Evolutionary conservation across 305 asterid species (phyloP).

Genomic region (Fraxinus sp.): DNA sequence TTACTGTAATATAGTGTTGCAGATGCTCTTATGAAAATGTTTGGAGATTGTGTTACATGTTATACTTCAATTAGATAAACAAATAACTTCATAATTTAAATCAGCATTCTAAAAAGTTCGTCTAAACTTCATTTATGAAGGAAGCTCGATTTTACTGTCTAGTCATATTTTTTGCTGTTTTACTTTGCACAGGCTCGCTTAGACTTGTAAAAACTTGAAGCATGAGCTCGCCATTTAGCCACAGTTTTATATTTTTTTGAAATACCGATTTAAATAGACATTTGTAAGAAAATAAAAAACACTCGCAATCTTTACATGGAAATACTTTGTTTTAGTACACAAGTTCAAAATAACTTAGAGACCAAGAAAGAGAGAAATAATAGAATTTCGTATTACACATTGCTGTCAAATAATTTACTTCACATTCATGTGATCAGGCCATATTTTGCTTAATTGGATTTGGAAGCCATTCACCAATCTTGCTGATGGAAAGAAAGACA

Average conservation of each 20-base stretch:
- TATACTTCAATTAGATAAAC: neutral
- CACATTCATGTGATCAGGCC: slow-evolving; percentile 17
- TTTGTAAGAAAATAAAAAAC: neutral
- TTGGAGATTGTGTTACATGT: neutral
- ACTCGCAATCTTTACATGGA: neutral
- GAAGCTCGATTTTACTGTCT: neutral
- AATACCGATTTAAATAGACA: neutral
- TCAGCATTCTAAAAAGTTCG: neutral
- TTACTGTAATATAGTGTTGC: neutral
- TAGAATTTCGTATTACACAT: neutral
- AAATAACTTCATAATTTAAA: neutral
- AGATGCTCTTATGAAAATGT: neutral
- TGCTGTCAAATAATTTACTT: slow-evolving; percentile 17
- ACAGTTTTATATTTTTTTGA: neutral
- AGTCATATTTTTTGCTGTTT: neutral
- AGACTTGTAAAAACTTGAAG: neutral
- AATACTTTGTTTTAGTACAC: neutral
- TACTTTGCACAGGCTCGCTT: neutral
- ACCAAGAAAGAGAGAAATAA: neutral
- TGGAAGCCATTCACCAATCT: slow-evolving; percentile 83
- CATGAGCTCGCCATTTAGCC: neutral
- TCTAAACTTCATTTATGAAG: neutral
- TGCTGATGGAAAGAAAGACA: slow-evolving; percentile 95
- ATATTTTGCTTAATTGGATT: slow-evolving; percentile 50
- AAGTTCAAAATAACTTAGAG: neutral